These are phyloP conservation scores for Lentinus tigrinus DNA, from an alignment of 768 basidiomycete species.

Conservation along the genomic window DNA sequence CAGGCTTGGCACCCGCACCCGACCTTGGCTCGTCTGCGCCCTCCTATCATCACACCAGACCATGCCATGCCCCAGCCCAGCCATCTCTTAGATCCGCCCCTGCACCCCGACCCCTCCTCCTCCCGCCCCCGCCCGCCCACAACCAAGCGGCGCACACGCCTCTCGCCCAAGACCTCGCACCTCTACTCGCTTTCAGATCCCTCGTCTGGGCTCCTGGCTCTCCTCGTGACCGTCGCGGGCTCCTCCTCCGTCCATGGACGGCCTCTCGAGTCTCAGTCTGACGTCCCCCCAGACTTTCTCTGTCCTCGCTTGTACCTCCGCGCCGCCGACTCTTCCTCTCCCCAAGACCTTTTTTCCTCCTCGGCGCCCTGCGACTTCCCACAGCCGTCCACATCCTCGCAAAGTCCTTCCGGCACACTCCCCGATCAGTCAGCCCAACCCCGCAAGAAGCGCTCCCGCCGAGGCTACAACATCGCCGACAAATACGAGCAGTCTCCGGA, in stretches of 20 bases:
- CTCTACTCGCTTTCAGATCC: constrained; percentile 33
- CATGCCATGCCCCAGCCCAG: constrained; percentile 17
- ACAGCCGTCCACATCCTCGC: constrained; percentile 5
- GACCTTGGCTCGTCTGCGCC: background rate
- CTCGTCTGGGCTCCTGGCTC: constrained; percentile 51
- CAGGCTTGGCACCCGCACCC: background rate
- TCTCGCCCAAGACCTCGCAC: constrained; percentile 4
- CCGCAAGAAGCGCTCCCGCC: constrained; percentile 14
- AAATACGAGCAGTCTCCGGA: constrained; percentile 52
- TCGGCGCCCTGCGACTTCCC: constrained; percentile 7
- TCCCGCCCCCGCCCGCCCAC: constrained; percentile 5
- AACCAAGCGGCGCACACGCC: background rate
- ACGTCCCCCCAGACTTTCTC: constrained; percentile 55
- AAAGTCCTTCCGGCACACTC: constrained; percentile 4
- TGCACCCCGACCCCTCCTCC: constrained; percentile 16
- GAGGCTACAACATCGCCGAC: constrained; percentile 42
- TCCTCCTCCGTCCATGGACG: constrained; percentile 44
- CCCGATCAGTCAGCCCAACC: constrained; percentile 1
- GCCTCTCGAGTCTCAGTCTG: constrained; percentile 34
- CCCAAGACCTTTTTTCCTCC: constrained; percentile 8
- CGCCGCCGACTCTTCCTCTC: constrained; percentile 5
- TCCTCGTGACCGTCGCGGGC: constrained; percentile 56
- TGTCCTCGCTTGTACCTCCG: constrained; percentile 41
- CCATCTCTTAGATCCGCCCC: constrained; percentile 10
- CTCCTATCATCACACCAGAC: constrained; percentile 3